A percentile compares a stretch with the other conserved stretches of the same genome.
Evolutionary conservation across 805 yeast genomes (phyloP).

Genomic region (Wickerhamomyces bisporus): DNA sequence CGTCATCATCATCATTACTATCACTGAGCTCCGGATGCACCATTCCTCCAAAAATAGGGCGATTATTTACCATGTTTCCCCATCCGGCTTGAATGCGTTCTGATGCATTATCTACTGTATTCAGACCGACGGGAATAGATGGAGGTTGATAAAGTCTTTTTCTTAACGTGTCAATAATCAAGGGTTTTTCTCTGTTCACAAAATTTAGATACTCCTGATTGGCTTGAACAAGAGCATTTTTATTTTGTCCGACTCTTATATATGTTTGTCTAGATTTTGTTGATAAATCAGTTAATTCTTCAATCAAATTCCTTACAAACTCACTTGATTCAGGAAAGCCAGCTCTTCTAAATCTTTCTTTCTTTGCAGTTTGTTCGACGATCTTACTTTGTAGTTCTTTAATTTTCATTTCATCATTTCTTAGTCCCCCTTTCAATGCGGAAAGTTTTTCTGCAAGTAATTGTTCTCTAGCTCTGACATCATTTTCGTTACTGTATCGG

Average conservation of each 20-base stretch:
- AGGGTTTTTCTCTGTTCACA: conserved; percentile 2
- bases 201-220: conserved; percentile 1
- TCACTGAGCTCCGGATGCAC: not conserved
- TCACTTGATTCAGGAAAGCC: conserved; percentile 3
- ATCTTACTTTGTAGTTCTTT: not conserved
- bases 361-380: not conserved
- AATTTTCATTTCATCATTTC: too few relatives aligned
- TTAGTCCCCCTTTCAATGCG: not conserved
- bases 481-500: too few relatives aligned
- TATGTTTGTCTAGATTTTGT: conserved; percentile 3
- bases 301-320: conserved; percentile 1
- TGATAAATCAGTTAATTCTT: conserved; percentile 3
- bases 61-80: not conserved
- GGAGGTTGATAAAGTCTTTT: conserved; percentile 2
- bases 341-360: conserved; percentile 4
- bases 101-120: not conserved
- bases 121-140: not conserved
- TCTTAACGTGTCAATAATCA: not conserved
- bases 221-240: not conserved
- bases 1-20: not conserved
- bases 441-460: not conserved
- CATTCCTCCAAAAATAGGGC: not conserved
- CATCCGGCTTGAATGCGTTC: not conserved
- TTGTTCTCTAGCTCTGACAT: not conserved
- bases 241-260: not conserved